Base-by-base conservation (phyloP, 2,329 filamentous ascomycete genomes). In the Chrysoporthe deuterocubensis region DNA sequence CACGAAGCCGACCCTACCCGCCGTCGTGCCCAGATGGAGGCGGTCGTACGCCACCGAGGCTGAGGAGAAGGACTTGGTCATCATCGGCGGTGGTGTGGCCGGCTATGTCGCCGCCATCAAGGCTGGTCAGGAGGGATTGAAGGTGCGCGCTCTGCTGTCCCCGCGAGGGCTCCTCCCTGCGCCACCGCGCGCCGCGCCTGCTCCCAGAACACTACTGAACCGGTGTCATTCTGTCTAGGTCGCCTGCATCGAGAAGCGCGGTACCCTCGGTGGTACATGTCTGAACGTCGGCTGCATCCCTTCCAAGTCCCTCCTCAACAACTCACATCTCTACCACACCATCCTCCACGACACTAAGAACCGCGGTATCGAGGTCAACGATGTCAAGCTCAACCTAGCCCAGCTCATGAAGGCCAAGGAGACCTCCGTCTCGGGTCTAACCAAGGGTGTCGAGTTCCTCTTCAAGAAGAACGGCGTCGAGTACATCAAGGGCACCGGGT, bases 331-430 rank as follows among this genome's bases (percentile, higher is more conserved):
- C 70, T 98, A 98, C 87, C 95, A 98, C 85, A 92, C 94, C 83
- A 92, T 97, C 78, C 89, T 96, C 70, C 95, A 99, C 85, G 96
- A 99, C 85, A 95, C 94, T 73, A 97, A 97, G 85, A 89, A 92
- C 82, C 93, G 96, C 80, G 96, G 96, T 79, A 99, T 99, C 80
- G 95, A 98, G 78, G 96, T 99, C 75, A 91, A 92, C 78, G 93
- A 97, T 83, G 95, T 99, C 77, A 96, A 97, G 82, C 90, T 99
- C 78, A 97, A 99, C 86, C 87, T 99, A 58, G 82, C 85, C 76
- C 90, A 96, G 81, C 94, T 99, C 89, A 97, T 99, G 94, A 97
- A 97, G 85, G 94, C 96, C 69, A 99, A 99, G 85, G 95, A 99
- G 64, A 91, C 89, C 46, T 96, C 96, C 64, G 96, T 99, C 71